Conservation (phyloP, 192 early-diverging fungal species). For the Gonapodya sp. region DNA sequence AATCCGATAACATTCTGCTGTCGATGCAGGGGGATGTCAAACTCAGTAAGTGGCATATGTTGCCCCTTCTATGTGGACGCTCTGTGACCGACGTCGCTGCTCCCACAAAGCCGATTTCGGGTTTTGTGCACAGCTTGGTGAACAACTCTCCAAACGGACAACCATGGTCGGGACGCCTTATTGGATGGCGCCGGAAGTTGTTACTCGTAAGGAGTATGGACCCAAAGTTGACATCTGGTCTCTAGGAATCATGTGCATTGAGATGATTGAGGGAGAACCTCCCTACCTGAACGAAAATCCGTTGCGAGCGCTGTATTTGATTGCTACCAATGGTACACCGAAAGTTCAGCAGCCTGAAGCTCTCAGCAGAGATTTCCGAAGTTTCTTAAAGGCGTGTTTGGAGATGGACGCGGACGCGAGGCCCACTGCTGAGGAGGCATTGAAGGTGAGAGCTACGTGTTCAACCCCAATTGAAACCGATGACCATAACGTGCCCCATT, state of each 20-base stretch:
- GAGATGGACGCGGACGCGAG: constrained; percentile 12
- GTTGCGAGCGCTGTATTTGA: constrained; percentile 51
- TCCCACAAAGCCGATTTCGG: constrained; percentile 66
- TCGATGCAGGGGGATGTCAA: constrained; percentile 75
- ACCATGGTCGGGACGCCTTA: constrained; percentile 82
- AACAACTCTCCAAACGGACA: constrained; percentile 52
- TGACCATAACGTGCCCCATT: neutral
- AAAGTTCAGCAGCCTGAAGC: constrained; percentile 78
- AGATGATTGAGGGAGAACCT: constrained; percentile 96
- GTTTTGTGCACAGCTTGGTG: constrained; percentile 71
- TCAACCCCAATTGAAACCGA: too few species aligned
- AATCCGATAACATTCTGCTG: constrained; percentile 78
- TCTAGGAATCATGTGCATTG: constrained; percentile 95
- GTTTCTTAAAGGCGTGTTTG: constrained; percentile 10
- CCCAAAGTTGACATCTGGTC: constrained; percentile 95
- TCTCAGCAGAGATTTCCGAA: constrained; percentile 19
- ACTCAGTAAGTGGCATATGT: constrained; percentile 26
- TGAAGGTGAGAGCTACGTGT: neutral
- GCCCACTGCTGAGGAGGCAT: constrained; percentile 9
- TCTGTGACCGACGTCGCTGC: too few species aligned
- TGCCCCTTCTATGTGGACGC: constrained; percentile 6
- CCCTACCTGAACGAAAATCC: constrained; percentile 95
- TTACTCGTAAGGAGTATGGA: constrained; percentile 82
- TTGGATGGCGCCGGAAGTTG: constrained; percentile 99
- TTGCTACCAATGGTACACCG: constrained; percentile 90